Evolutionary conservation across 2,329 filamentous ascomycete genomes (phyloP).

Genomic region (Pestalotiopsis sp.): DNA sequence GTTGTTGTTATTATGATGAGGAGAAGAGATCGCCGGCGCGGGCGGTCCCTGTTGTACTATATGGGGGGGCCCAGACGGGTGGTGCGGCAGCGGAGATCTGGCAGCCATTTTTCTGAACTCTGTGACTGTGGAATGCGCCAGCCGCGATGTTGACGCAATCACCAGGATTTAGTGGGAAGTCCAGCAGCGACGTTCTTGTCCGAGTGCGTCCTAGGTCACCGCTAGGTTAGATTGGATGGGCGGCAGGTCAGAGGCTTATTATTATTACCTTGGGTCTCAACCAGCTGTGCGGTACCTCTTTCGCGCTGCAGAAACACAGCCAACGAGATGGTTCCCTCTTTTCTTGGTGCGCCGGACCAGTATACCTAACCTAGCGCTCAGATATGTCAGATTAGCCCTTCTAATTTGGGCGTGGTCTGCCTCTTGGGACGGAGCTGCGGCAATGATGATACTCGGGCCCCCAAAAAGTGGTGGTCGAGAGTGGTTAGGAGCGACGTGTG

Average conservation of each 20-base stretch:
- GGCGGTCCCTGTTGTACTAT: background rate
- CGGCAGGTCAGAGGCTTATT: background rate
- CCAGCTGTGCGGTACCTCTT: background rate
- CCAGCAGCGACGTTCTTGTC: background rate
- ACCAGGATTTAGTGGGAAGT: constrained; percentile 5
- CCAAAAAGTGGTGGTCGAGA: background rate
- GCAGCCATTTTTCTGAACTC: constrained; percentile 10
- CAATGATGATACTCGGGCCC: background rate
- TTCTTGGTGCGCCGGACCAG: background rate
- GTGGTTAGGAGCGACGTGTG: background rate
- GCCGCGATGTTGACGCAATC: constrained; percentile 15
- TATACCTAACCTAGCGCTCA: background rate
- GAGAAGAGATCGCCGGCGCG: background rate
- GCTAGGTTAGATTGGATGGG: background rate
- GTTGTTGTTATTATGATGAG: background rate
- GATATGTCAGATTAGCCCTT: background rate
- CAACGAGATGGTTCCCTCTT: background rate
- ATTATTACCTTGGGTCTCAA: background rate
- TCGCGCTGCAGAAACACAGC: background rate
- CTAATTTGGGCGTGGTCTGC: background rate
- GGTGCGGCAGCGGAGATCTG: constrained; percentile 12
- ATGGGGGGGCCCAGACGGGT: background rate
- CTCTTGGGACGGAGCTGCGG: background rate
- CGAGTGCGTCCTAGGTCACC: constrained; percentile 1
- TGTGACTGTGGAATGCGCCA: constrained; percentile 9